phyloP scores from a whole-genome alignment of 495 filamentous ascomycete genomes.

The Sordaria brevicollis region DNA sequence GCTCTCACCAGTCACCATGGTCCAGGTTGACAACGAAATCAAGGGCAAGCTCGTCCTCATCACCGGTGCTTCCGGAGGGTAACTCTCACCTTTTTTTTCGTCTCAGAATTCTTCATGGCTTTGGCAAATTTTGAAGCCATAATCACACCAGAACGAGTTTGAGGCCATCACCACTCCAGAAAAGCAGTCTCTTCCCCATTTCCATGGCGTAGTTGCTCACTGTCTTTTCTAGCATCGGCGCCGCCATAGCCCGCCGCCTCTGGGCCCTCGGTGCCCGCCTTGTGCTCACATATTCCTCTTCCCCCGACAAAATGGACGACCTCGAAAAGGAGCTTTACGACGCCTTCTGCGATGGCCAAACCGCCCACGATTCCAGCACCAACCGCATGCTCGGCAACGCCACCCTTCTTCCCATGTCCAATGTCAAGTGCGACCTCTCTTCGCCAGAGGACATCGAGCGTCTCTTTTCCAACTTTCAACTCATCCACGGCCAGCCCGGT shows the following conservation, averaged over 20 bases:
- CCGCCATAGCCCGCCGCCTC: constrained; percentile 48
- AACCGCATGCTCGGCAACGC: background rate
- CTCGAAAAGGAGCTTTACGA: constrained; percentile 29
- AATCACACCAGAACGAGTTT: background rate
- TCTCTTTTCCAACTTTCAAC: constrained; percentile 43
- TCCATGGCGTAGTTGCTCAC: background rate
- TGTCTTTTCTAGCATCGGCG: constrained; percentile 40
- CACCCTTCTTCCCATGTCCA: constrained; percentile 23
- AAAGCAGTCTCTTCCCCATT: background rate
- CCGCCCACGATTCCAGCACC: constrained; percentile 11
- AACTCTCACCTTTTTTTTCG: constrained; percentile 9
- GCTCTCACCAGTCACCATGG: constrained; percentile 5
- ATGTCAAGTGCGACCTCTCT: constrained; percentile 48
- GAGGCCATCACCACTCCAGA: background rate
- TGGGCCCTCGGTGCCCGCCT: constrained; percentile 43
- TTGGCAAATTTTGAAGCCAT: background rate
- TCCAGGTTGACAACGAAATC: constrained; percentile 38
- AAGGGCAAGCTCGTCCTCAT: constrained; percentile 50
- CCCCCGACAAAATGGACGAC: constrained; percentile 32
- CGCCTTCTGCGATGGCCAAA: constrained; percentile 6
- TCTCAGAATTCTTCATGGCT: background rate
- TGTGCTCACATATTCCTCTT: constrained; percentile 51
- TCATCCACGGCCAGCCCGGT: constrained; percentile 36
- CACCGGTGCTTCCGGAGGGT: constrained; percentile 59
- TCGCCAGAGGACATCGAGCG: constrained; percentile 38